Evolutionary conservation across 176 grass and related monocot species (phyloP).

Genomic region (Eleusine indica): DNA sequence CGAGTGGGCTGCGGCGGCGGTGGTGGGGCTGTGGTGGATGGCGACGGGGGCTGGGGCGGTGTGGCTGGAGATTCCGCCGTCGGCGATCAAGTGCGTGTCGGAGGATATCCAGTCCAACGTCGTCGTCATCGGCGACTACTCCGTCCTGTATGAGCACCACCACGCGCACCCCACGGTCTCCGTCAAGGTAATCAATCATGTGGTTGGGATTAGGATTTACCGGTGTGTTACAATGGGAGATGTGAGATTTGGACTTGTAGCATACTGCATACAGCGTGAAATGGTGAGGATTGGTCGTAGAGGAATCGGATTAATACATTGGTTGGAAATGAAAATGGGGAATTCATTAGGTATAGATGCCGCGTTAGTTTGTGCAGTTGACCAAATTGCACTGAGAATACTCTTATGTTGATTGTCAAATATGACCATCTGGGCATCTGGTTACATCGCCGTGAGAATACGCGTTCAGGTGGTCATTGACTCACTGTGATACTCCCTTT

Average conservation of each 20-base stretch:
- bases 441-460: not conserved
- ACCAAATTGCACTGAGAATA: not conserved
- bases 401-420: not conserved
- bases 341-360: not conserved
- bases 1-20: conserved; percentile 19
- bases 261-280: not conserved
- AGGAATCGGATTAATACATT: not conserved
- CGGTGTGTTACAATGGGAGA: not conserved
- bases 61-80: conserved; percentile 68
- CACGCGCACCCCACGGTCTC: conserved; percentile 55
- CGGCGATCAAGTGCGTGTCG: conserved; percentile 64
- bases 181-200: conserved; percentile 54
- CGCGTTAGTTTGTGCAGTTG: not conserved
- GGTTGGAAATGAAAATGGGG: not conserved
- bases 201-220: not conserved
- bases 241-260: not conserved
- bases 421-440: not conserved
- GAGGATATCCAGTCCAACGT: conserved; percentile 86
- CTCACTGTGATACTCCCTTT: not conserved
- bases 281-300: not conserved
- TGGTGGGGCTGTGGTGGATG: conserved; percentile 31
- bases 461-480: not conserved
- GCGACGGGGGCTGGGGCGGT: conserved; percentile 49
- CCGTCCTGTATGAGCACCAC: conserved; percentile 58
- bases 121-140: conserved; percentile 77